phyloP scores from a whole-genome alignment of 768 basidiomycete species.

The Kwoniella dejecticola region DNA sequence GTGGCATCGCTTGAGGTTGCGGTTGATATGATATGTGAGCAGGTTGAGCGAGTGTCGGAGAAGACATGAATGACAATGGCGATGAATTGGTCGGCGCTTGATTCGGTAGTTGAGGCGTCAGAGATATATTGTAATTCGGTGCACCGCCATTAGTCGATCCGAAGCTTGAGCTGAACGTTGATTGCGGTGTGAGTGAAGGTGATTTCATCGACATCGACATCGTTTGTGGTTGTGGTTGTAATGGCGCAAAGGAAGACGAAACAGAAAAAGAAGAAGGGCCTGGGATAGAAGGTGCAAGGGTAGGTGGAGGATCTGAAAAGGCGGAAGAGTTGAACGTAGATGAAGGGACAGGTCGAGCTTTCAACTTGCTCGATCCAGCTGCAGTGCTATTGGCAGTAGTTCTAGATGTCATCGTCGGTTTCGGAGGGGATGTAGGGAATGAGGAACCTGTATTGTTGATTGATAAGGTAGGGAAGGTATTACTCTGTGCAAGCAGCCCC shows the following conservation, averaged over 20 bases:
- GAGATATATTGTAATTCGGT: slow-evolving; percentile 51
- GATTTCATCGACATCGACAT: background rate
- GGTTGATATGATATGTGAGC: background rate
- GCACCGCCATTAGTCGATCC: slow-evolving; percentile 9
- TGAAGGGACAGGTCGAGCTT: slow-evolving; percentile 49
- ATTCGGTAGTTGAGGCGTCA: slow-evolving; percentile 35
- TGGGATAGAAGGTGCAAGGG: background rate
- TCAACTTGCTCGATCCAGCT: slow-evolving; percentile 29
- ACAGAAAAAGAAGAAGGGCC: slow-evolving; percentile 9
- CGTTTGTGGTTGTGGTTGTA: slow-evolving; percentile 12
- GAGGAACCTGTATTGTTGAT: slow-evolving; percentile 16
- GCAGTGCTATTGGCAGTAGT: slow-evolving; percentile 11
- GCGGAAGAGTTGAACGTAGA: slow-evolving; percentile 47
- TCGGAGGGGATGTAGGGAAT: slow-evolving; percentile 5
- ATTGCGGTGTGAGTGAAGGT: slow-evolving; percentile 7
- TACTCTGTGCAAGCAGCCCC: background rate
- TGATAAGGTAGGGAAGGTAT: slow-evolving; percentile 25
- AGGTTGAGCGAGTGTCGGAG: slow-evolving; percentile 4
- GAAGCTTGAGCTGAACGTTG: background rate
- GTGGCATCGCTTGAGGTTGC: too few relatives aligned
- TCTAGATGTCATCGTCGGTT: background rate
- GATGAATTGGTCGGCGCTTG: slow-evolving; percentile 8
- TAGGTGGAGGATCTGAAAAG: slow-evolving; percentile 17
- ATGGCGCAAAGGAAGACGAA: slow-evolving; percentile 8
- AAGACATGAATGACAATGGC: slow-evolving; percentile 24